phyloP scores from a whole-genome alignment of 2,329 filamentous ascomycete species.

The Chrysoporthe cubensis region DNA sequence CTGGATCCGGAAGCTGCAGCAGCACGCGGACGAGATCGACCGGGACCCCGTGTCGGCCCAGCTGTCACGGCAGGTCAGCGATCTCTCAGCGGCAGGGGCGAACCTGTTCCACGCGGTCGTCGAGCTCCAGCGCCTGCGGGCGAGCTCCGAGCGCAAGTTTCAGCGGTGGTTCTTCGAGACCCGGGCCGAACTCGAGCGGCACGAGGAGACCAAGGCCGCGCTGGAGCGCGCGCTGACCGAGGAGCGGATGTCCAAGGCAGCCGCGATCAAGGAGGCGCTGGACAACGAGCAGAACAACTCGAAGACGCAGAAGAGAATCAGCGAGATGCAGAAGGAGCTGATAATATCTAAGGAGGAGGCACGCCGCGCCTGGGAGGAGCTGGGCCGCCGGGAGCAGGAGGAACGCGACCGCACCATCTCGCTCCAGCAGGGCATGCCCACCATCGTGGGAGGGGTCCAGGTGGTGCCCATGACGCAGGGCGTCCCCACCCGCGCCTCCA shows the following conservation, averaged over 20 bases:
- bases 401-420: constrained; percentile 85
- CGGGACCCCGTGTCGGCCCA: constrained; percentile 84
- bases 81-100: constrained; percentile 94
- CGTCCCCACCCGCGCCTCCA: constrained; percentile 59
- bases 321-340: constrained; percentile 90
- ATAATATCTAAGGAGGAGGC: constrained; percentile 96
- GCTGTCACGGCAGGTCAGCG: constrained; percentile 90
- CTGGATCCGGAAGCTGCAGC: constrained; percentile 91
- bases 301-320: constrained; percentile 75
- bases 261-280: constrained; percentile 68
- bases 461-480: constrained; percentile 90
- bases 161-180: constrained; percentile 99
- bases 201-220: constrained; percentile 79
- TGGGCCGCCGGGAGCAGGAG: constrained; percentile 89
- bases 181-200: constrained; percentile 81
- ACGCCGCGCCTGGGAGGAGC: constrained; percentile 93
- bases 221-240: constrained; percentile 75
- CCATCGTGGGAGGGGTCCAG: constrained; percentile 88
- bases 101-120: constrained; percentile 98
- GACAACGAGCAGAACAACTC: constrained; percentile 70
- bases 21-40: constrained; percentile 84
- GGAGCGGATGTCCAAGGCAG: constrained; percentile 71
- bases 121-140: constrained; percentile 88
- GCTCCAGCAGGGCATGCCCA: constrained; percentile 86
- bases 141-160: constrained; percentile 95